These are phyloP conservation scores for Pythium oligandrum DNA, from an alignment of 352 stramenopile species.

Conservation along the genomic window DNA sequence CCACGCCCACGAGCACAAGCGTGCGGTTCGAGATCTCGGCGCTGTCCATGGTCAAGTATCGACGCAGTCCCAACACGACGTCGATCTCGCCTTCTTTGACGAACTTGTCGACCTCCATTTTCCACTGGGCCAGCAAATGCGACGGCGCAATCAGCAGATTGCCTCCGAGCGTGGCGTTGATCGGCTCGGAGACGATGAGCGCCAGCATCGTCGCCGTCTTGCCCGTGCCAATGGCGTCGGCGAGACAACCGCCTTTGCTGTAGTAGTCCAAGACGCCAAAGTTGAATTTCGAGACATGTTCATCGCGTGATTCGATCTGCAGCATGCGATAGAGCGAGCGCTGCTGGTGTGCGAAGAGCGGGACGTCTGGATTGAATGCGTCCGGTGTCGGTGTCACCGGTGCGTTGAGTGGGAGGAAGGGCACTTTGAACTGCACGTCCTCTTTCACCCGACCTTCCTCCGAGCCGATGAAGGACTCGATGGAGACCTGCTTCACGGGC, in stretches of 20 bases:
- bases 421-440: slow-evolving; percentile 77
- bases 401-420: slow-evolving; percentile 72
- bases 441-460: slow-evolving; percentile 28
- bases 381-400: slow-evolving; percentile 55
- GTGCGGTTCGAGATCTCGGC: slow-evolving; percentile 63
- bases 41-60: slow-evolving; percentile 47
- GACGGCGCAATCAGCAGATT: slow-evolving; percentile 76
- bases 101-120: slow-evolving; percentile 76
- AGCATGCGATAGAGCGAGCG: slow-evolving; percentile 82
- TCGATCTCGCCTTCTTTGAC: slow-evolving; percentile 57
- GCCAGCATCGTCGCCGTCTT: slow-evolving; percentile 83
- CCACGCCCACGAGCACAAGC: slow-evolving; percentile 74
- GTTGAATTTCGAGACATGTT: slow-evolving; percentile 58
- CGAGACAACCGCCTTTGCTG: slow-evolving; percentile 63
- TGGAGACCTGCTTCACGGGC: slow-evolving; percentile 39
- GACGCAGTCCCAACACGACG: slow-evolving; percentile 55
- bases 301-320: slow-evolving; percentile 72
- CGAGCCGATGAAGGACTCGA: slow-evolving; percentile 49
- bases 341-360: slow-evolving; percentile 77
- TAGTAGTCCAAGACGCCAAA: slow-evolving; percentile 73
- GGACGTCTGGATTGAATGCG: slow-evolving; percentile 37
- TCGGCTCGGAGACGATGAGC: slow-evolving; percentile 57
- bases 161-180: slow-evolving; percentile 37
- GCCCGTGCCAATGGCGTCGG: slow-evolving; percentile 79
- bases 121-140: slow-evolving; percentile 81